Evolutionary conservation across 208 protist genomes (phyloP), one percentile per base, ranked within the genome.

Genomic region (Crithidia brevicula): DNA sequence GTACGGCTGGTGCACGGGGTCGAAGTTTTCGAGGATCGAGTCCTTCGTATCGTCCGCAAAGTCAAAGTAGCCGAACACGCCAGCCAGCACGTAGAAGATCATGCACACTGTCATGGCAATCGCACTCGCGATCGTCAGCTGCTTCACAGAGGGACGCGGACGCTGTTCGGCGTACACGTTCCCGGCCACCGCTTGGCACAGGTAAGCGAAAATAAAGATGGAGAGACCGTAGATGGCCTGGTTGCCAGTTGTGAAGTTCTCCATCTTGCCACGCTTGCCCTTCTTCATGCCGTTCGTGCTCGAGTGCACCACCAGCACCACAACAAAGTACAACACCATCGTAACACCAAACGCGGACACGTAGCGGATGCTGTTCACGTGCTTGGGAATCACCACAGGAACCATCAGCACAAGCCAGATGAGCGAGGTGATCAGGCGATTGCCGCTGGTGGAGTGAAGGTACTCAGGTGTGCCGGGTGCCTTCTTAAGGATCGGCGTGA

Each of bases 51-150:
- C 49, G n/a, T 63, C 67, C 33, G 40, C 86, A 81, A 96, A 96
- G 47, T 94, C 86, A 49, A 93, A 83, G 77, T 92, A 93, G 23
- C 84, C 86, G 45, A 93, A 91, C 30, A 40, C 15, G 15, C 36
- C 36, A 1, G 36, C 36, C 8, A 40, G 36, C 0, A 40, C 15
- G 36, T 40, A 40, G 1, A 40, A 40, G 36, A 40, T 40, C 36
- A 40, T 40, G 36, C 36, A 40, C 8, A 40, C 36, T 16, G 10
- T 13, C 36, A 40, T 40, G 0, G 36, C 36, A 40, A 40, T 40
- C 10, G 36, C 36, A 40, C 36, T 40, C 0, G 36, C 36, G 15
- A 40, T 7, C 15, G 36, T 40, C 0, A 40, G 36, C 36, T 40
- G 60, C 23, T 22, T 22, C 23, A 82, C 60, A 6, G 77, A 83